A percentile compares a stretch with the other conserved stretches of the same genome.
Evolutionary conservation across 2,329 filamentous ascomycete genomes (phyloP).

Genomic region (Fusarium duplospermum): DNA sequence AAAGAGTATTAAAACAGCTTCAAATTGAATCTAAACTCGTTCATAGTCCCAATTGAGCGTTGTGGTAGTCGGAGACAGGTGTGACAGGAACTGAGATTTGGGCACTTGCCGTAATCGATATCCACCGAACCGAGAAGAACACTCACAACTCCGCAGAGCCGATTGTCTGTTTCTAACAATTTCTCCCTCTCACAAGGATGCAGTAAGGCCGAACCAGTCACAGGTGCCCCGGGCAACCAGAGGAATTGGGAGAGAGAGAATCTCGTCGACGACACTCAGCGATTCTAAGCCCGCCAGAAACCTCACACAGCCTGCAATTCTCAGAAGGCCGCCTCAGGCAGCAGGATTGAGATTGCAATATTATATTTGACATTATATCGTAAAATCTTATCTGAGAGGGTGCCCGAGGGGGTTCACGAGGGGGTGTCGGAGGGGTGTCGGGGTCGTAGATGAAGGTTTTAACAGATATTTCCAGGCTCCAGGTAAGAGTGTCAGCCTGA

Average conservation of each 20-base stretch:
- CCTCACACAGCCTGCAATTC: not conserved
- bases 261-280: not conserved
- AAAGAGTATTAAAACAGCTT: not conserved
- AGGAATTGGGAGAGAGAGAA: not conserved
- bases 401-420: not conserved
- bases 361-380: not conserved
- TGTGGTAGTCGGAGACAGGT: not conserved
- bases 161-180: not conserved
- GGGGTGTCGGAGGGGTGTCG: not conserved
- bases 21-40: not conserved
- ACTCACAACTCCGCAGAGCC: not conserved
- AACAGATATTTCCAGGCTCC: no score
- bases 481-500: no score
- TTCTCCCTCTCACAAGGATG: not conserved
- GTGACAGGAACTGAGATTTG: not conserved
- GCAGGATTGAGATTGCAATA: not conserved
- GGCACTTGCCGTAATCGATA: not conserved
- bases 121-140: not conserved
- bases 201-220: not conserved
- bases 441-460: no score
- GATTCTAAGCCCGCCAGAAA: not conserved
- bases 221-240: not conserved
- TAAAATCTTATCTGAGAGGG: not conserved
- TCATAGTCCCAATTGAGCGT: not conserved
- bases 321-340: accelerated